Evolutionary conservation across 495 filamentous ascomycete species (phyloP).

Genomic region (Neurospora africana): DNA sequence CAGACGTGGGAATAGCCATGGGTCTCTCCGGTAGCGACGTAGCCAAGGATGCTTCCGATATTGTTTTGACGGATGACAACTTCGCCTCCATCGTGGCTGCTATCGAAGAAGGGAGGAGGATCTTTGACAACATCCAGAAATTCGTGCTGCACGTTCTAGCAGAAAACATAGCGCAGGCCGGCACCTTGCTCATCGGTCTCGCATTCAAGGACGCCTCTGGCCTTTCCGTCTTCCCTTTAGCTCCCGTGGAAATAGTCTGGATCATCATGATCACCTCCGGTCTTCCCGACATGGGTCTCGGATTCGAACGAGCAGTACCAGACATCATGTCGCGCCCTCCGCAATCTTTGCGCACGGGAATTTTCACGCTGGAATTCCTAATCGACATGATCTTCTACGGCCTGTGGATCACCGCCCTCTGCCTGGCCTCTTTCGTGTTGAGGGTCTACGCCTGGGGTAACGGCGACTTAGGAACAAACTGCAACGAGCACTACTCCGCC

Average conservation of each 20-base stretch:
- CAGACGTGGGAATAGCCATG: conserved; percentile 83
- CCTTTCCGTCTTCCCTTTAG: conserved; percentile 63
- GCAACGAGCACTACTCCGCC: conserved; percentile 47
- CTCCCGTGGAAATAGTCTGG: conserved; percentile 67
- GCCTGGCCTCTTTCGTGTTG: conserved; percentile 31
- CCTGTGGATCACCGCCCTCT: conserved; percentile 52
- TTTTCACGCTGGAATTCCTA: conserved; percentile 60
- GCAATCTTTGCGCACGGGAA: conserved; percentile 50
- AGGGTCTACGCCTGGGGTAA: conserved; percentile 55
- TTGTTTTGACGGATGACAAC: conserved; percentile 82
- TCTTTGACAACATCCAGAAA: conserved; percentile 78
- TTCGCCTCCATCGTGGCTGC: conserved; percentile 68
- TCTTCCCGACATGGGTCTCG: conserved; percentile 65
- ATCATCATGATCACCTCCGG: conserved; percentile 70
- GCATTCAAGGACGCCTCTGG: conserved; percentile 55
- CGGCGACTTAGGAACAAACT: conserved; percentile 56
- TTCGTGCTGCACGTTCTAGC: conserved; percentile 65
- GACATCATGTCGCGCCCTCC: conserved; percentile 65
- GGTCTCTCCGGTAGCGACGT: conserved; percentile 76
- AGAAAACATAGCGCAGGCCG: conserved; percentile 67
- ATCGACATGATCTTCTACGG: conserved; percentile 67
- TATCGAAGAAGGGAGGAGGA: conserved; percentile 60
- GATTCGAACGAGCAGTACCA: conserved; percentile 56
- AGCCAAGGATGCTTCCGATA: conserved; percentile 75
- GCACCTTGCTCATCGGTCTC: conserved; percentile 57